Conservation (phyloP, 106 monocot genomes). For the Gastrodia elata region DNA sequence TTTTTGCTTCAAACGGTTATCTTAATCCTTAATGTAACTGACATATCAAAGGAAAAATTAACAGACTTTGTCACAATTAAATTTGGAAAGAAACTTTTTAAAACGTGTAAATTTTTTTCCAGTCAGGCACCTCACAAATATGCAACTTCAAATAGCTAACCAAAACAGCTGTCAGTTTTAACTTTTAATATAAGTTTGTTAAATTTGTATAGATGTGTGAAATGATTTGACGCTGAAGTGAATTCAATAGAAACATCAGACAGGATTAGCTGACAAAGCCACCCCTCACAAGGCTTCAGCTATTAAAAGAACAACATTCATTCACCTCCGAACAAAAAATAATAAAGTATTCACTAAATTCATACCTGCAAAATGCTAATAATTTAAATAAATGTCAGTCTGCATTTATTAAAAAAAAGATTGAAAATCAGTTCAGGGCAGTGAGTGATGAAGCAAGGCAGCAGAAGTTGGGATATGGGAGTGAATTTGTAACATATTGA, state of each 20-base stretch:
- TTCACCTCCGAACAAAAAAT: background rate
- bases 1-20: too few species aligned
- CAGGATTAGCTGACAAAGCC: background rate
- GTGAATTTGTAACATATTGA: background rate
- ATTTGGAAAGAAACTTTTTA: too few species aligned
- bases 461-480: background rate
- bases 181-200: background rate
- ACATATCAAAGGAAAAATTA: too few species aligned
- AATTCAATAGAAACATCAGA: background rate
- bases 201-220: background rate
- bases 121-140: too few species aligned
- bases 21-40: too few species aligned
- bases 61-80: too few species aligned
- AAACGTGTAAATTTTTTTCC: too few species aligned
- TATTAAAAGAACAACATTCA: background rate
- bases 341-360: background rate
- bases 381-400: too few species aligned
- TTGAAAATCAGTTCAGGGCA: too few species aligned
- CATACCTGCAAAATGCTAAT: background rate
- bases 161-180: too few species aligned
- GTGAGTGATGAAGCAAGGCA: background rate
- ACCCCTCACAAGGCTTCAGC: background rate
- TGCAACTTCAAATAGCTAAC: background rate
- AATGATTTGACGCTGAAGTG: background rate
- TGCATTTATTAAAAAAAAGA: too few species aligned